A percentile compares a stretch with the other conserved stretches of the same genome.
phyloP scores from a whole-genome alignment of 306 rosid genomes.

The Cyclanthera cordifolia region DNA sequence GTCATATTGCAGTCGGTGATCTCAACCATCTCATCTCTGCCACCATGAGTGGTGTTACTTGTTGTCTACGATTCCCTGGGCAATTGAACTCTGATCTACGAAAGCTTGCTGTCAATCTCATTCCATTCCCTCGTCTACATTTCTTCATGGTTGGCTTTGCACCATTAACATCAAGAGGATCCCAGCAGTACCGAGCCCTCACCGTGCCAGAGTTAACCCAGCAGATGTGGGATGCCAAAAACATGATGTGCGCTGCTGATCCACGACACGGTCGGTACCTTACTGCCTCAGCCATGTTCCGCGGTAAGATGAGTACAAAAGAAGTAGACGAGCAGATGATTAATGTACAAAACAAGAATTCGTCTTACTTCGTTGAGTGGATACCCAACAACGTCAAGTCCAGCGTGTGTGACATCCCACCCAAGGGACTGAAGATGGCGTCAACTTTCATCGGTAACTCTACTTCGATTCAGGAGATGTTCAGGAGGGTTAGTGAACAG shows the following conservation, averaged over 20 bases:
- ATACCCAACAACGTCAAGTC: slow-evolving; percentile 80
- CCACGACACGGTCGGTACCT: slow-evolving; percentile 81
- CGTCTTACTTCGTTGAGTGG: slow-evolving; percentile 79
- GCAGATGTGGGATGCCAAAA: slow-evolving; percentile 55
- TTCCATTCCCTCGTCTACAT: slow-evolving; percentile 81
- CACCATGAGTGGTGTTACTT: slow-evolving; percentile 83
- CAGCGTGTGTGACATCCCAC: slow-evolving; percentile 78
- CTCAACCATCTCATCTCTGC: slow-evolving; percentile 81
- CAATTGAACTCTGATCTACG: slow-evolving; percentile 64
- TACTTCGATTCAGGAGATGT: slow-evolving; percentile 80
- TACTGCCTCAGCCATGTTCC: slow-evolving; percentile 83
- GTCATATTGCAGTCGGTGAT: slow-evolving; percentile 45
- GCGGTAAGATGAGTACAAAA: slow-evolving; percentile 88
- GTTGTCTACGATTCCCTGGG: slow-evolving; percentile 81
- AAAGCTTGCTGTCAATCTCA: slow-evolving; percentile 72
- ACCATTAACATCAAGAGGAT: slow-evolving; percentile 77
- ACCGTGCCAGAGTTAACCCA: slow-evolving; percentile 39
- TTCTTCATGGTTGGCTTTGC: slow-evolving; percentile 95
- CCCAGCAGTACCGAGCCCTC: slow-evolving; percentile 69
- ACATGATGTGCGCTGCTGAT: slow-evolving; percentile 83
- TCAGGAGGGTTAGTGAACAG: slow-evolving; percentile 88
- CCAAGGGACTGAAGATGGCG: slow-evolving; percentile 62
- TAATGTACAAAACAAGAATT: slow-evolving; percentile 74
- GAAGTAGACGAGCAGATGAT: slow-evolving; percentile 87
- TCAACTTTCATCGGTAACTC: slow-evolving; percentile 72